These are phyloP conservation scores for Eutypella sp. DNA, from an alignment of 2,329 filamentous ascomycete genomes.

Conservation along the genomic window DNA sequence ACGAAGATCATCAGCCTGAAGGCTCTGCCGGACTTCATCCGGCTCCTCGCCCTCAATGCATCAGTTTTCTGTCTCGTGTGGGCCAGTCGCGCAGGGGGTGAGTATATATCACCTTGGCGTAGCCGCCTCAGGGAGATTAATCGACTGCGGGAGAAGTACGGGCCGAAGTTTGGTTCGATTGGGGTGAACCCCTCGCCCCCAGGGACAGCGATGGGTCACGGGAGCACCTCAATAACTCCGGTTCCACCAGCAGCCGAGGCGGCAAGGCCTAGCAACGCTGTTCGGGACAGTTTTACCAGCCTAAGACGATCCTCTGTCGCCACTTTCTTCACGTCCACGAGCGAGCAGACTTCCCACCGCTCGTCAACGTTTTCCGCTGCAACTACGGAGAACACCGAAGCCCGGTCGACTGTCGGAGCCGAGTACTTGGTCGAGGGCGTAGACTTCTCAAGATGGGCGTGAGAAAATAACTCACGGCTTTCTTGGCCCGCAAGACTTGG, in stretches of 20 bases:
- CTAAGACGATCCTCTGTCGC: conserved; percentile 60
- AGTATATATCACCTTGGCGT: conserved; percentile 86
- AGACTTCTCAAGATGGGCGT: conserved; percentile 48
- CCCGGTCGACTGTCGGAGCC: conserved; percentile 26
- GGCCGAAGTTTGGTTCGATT: conserved; percentile 32
- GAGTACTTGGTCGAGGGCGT: conserved; percentile 41
- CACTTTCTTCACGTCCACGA: conserved; percentile 56
- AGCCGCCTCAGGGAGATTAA: conserved; percentile 81
- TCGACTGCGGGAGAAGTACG: conserved; percentile 67
- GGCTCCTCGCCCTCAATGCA: conserved; percentile 85
- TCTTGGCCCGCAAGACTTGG: neutral
- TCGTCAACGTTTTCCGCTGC: conserved; percentile 53
- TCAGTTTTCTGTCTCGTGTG: conserved; percentile 93
- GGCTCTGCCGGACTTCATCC: conserved; percentile 78
- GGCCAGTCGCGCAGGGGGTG: conserved; percentile 69
- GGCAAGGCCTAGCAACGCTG: conserved; percentile 40
- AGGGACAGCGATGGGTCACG: conserved; percentile 28
- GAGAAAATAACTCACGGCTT: conserved; percentile 5
- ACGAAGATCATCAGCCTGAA: conserved; percentile 83
- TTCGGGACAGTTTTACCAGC: conserved; percentile 58
- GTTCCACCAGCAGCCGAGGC: conserved; percentile 27
- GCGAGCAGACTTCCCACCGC: conserved; percentile 53
- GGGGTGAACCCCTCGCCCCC: conserved; percentile 24
- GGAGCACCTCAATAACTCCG: conserved; percentile 26
- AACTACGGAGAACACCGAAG: conserved; percentile 51